A percentile compares a stretch with the other conserved stretches of the same genome.
phyloP scores from a whole-genome alignment of 2,329 filamentous ascomycete species.

The Cladophialophora carrionii region DNA sequence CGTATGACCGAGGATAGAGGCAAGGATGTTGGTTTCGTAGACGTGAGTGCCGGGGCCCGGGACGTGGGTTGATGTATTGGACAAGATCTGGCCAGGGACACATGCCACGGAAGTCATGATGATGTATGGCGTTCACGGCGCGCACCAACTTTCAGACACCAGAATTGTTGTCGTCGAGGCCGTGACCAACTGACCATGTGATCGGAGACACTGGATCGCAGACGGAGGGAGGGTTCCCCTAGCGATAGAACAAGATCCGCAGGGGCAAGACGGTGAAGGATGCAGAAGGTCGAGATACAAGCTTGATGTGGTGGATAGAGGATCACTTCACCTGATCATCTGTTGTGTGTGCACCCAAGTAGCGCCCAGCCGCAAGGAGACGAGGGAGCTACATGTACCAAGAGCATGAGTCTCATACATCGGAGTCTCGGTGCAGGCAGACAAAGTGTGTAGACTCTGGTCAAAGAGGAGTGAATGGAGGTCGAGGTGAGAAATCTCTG shows the following conservation, averaged over 20 bases:
- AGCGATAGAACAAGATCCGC: background rate
- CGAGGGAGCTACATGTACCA: background rate
- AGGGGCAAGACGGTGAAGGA: background rate
- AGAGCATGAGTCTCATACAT: background rate
- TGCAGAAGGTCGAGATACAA: background rate
- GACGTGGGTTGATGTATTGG: slow-evolving; percentile 65
- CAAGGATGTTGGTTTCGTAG: slow-evolving; percentile 72
- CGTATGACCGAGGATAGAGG: slow-evolving; percentile 79
- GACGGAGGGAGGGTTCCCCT: background rate
- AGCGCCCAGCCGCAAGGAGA: background rate
- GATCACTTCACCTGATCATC: background rate
- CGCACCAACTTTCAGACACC: background rate
- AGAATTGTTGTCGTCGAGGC: background rate
- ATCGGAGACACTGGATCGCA: too few species aligned
- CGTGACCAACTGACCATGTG: background rate
- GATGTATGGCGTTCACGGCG: background rate
- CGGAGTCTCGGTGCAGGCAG: background rate
- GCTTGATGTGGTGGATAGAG: too few species aligned
- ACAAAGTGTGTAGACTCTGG: background rate
- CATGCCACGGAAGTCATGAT: slow-evolving; percentile 23
- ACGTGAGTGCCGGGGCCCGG: slow-evolving; percentile 85
- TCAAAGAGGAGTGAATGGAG: background rate
- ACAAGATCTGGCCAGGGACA: slow-evolving; percentile 76
- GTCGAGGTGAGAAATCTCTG: background rate
- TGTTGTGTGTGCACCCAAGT: background rate